These are phyloP conservation scores for Salmacisia buchloeana DNA, from an alignment of 1,284 basidiomycete genomes.

Conservation along the genomic window DNA sequence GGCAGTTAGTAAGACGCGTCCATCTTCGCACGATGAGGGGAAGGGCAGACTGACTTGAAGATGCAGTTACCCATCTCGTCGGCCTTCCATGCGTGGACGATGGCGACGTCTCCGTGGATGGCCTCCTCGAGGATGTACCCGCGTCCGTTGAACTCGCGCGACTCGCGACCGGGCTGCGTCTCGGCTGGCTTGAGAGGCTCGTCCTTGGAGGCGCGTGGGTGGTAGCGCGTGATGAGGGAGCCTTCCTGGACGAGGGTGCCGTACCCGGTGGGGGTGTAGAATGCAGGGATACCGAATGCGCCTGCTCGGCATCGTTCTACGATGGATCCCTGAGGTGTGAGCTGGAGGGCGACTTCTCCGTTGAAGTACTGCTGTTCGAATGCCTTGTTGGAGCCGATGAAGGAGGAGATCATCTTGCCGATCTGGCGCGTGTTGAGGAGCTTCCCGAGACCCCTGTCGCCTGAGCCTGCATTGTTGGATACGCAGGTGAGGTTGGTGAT, in stretches of 20 bases:
- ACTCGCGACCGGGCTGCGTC: constrained; percentile 61
- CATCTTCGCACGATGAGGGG: neutral
- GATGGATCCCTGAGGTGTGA: constrained; percentile 59
- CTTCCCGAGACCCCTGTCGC: constrained; percentile 41
- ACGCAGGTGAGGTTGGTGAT: constrained; percentile 43
- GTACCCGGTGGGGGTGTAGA: constrained; percentile 84
- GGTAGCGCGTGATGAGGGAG: constrained; percentile 51
- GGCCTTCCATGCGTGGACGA: constrained; percentile 89
- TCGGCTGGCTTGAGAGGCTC: constrained; percentile 41
- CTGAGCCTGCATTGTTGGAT: constrained; percentile 47
- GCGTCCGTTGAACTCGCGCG: constrained; percentile 71
- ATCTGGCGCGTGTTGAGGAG: constrained; percentile 37
- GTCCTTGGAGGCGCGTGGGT: constrained; percentile 20
- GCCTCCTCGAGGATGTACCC: constrained; percentile 81
- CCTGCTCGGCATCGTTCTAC: constrained; percentile 85
- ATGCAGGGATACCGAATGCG: constrained; percentile 89
- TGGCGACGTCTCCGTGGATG: constrained; percentile 78
- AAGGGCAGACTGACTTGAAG: constrained; percentile 43
- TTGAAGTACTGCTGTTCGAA: constrained; percentile 44
- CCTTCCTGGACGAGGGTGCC: constrained; percentile 53
- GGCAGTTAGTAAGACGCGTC: neutral
- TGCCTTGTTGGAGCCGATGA: constrained; percentile 47
- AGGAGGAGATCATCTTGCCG: constrained; percentile 41
- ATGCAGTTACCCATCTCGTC: constrained; percentile 63
- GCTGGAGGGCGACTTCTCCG: constrained; percentile 41